Base-by-base conservation (phyloP, 2,329 filamentous ascomycete genomes). In the Pseudocercospora cruenta region DNA sequence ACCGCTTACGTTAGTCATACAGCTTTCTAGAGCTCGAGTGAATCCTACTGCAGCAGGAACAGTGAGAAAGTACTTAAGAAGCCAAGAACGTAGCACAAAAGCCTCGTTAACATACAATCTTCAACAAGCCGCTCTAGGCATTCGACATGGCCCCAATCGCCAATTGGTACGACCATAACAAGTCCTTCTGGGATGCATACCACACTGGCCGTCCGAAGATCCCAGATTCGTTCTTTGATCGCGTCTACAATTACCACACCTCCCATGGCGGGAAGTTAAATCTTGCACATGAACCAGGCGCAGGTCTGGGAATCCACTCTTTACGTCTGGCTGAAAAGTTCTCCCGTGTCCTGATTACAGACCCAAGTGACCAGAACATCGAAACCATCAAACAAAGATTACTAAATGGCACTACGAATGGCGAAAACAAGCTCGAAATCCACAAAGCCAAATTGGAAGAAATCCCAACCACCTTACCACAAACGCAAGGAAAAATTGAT, bases 131-230 rank as follows among this genome's bases (percentile, higher is more conserved):
- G 33, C 2, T 22, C n/a, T 6, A 5, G 2, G 6, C 14, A 16
- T 3, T 8, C n/a, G 7, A 19, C 45, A 49, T 49, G 45, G n/a
- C 45, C 9, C 45, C 57, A 14, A 26, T 59, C 22, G 57, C 24
- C 19, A 45, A 59, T n/a, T 45, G 33, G 28, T 61, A 61, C 43
- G 64, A 72, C 63, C 49, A 70, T 19, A 45, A 63, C 3, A 28
- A 64, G 19, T 39, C 58, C 16, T 76, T 75, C 57, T 75, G 72
- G 72, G 62, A 69, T 33, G 71, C 69, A 58, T 74, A 76, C 33
- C 62, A 72, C 33, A 71, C 69, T 54, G 72, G 73, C 16, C 63
- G 74, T 6, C 71, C 70, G 21, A 14, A 54, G 2, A 33, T 64
- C 1, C 73, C 73, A 4, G 51, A 69, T 5, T 47, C 49, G 4